Percentiles rank a stretch among this genome's conserved stretches.
These are phyloP conservation scores for Mrakia frigida DNA, from an alignment of 768 basidiomycete species.

Conservation along the genomic window DNA sequence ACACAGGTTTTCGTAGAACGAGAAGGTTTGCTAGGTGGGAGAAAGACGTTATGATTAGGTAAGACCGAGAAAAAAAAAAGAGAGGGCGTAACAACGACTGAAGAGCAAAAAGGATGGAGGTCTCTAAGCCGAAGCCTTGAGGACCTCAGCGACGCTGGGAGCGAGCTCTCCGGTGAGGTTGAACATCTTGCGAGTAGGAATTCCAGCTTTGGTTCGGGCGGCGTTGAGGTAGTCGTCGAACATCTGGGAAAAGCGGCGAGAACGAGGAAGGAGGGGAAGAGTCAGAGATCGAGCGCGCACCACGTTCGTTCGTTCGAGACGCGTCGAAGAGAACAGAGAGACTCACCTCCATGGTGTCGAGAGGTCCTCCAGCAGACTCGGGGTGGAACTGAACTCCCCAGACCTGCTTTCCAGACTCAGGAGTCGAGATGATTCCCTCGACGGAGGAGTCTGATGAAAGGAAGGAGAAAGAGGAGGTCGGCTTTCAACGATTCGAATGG, in stretches of 20 bases:
- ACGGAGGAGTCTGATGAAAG: conserved; percentile 79
- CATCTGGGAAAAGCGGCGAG: conserved; percentile 57
- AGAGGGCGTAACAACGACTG: too few species aligned
- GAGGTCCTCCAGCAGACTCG: conserved; percentile 94
- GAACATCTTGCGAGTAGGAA: neutral
- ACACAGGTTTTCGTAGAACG: too few species aligned
- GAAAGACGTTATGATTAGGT: too few species aligned
- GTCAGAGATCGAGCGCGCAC: too few species aligned
- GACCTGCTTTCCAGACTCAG: conserved; percentile 77
- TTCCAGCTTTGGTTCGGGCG: conserved; percentile 18
- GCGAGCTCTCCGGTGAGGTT: conserved; percentile 1
- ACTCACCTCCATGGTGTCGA: conserved; percentile 91
- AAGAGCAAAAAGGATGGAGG: neutral
- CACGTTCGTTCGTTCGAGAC: too few species aligned
- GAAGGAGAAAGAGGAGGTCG: neutral
- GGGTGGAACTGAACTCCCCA: conserved; percentile 99
- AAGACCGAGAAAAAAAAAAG: neutral
- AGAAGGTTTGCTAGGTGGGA: too few species aligned
- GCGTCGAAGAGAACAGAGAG: neutral
- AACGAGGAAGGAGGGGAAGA: neutral
- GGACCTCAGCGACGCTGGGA: neutral
- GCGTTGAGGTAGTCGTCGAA: conserved; percentile 74
- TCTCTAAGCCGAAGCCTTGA: neutral
- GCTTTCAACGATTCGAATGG: neutral
- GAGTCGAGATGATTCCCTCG: conserved; percentile 94